Conservation (phyloP, 2,329 filamentous ascomycete genomes). For the Diaporthe citrichinensis region DNA sequence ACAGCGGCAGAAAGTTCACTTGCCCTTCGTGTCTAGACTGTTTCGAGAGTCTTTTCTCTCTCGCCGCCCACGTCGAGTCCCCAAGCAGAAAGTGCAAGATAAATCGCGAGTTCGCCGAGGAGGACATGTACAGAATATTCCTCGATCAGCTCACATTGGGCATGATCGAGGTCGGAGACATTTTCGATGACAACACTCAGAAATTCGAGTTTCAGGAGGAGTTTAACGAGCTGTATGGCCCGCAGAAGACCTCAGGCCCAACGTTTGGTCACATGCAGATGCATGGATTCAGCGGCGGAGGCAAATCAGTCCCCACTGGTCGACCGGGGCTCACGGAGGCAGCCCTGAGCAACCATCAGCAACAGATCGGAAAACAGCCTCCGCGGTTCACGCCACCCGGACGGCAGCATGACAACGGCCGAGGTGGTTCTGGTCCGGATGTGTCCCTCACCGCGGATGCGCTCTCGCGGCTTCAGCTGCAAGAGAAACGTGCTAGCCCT, state of each 20-base stretch:
- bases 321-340: slow-evolving; percentile 15
- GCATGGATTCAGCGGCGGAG: not conserved
- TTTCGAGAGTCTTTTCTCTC: slow-evolving; percentile 58
- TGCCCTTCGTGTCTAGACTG: slow-evolving; percentile 62
- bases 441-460: slow-evolving; percentile 16
- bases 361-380: not conserved
- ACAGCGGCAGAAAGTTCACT: slow-evolving; percentile 52
- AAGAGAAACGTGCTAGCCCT: not conserved
- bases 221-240: slow-evolving; percentile 45
- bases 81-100: slow-evolving; percentile 58
- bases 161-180: slow-evolving; percentile 52
- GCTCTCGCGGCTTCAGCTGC: slow-evolving; percentile 9
- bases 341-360: slow-evolving; percentile 2
- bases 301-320: not conserved
- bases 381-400: not conserved
- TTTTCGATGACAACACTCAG: slow-evolving; percentile 52
- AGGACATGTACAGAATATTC: slow-evolving; percentile 55
- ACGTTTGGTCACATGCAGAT: slow-evolving; percentile 34
- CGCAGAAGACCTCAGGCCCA: slow-evolving; percentile 37
- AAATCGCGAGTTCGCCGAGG: slow-evolving; percentile 49
- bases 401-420: not conserved
- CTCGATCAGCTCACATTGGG: slow-evolving; percentile 57
- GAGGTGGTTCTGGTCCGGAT: not conserved
- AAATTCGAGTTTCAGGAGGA: slow-evolving; percentile 49
- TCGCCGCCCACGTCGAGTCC: slow-evolving; percentile 65